Base-by-base conservation (phyloP, 768 basidiomycete species). In the Rhodotorula toruloides region DNA sequence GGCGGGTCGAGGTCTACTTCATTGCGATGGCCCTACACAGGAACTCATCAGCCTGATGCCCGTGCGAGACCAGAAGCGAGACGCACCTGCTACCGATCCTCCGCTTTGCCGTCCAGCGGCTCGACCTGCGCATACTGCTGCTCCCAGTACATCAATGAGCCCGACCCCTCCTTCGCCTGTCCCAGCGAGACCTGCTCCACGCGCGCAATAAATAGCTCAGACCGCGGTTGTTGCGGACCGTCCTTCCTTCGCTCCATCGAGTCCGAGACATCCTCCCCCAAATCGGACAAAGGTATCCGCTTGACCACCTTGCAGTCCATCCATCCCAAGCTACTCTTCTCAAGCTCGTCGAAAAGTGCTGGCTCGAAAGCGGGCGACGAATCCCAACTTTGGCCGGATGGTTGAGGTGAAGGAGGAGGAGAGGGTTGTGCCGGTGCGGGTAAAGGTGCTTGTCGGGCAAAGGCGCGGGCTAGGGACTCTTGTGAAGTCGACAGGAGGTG, bases 401-500 rank as follows among this genome's bases (percentile, higher is more conserved):
- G 39, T 5, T 82, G 2, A 72, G 75, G 80, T 3, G 50, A 36
- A 55, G 73, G 71, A 6, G 65, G 67, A 58, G 56, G 76, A 62
- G 77, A 44, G 70, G 78, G 72, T 85, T 40, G 19, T 4, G 61
- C 52, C 6, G 57, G 61, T 3, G 57, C 52, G 9, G 68, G 68
- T 6, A 70, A 68, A 8, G 48, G 49, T 2, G 61, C 54, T 16
- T 87, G 84, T 55, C 86, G 79, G 0, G 92, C 88, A 74, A 94
- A 92, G 36, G 79, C 79, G 32, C 84, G 74, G 0, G 91, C 91
- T 22, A 84, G 74, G 39, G 80, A 72, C 8, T 83, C 80, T 75
- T 91, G 89, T 4, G 80, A 74, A 0, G 86, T 83, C 1, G 88
- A 86, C 53, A 96, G 84, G 53, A 94, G 79, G 77, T 91, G 91